A percentile compares a stretch with the other conserved stretches of the same genome.
phyloP scores from a whole-genome alignment of 257 asterid species.

The Solanum appendiculatum region DNA sequence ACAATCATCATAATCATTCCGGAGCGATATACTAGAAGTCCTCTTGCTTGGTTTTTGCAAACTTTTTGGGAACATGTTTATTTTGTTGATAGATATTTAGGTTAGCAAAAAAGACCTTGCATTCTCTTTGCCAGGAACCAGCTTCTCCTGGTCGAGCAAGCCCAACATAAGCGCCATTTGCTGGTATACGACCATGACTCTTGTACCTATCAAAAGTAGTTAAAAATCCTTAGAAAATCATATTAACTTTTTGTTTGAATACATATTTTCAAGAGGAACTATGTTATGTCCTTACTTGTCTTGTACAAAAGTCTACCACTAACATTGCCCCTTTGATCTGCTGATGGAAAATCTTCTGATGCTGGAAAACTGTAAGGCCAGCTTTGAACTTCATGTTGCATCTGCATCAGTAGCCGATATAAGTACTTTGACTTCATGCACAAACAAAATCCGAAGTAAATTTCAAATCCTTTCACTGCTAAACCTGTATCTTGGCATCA shows the following conservation, averaged over 20 bases:
- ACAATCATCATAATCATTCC: neutral
- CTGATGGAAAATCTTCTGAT: constrained; percentile 39
- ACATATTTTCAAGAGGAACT: neutral
- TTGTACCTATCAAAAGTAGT: constrained; percentile 17
- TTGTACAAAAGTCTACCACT: constrained; percentile 43
- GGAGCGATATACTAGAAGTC: neutral
- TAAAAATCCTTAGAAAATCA: neutral
- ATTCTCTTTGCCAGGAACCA: constrained; percentile 77
- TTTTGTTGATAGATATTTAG: neutral
- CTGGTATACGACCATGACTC: constrained; percentile 19
- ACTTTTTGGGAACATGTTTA: neutral
- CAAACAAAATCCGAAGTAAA: neutral
- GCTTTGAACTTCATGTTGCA: constrained; percentile 30
- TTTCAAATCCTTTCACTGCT: neutral
- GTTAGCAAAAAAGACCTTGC: constrained; percentile 27
- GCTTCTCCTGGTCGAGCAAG: constrained; percentile 52
- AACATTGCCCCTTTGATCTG: constrained; percentile 40
- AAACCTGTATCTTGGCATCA: constrained; percentile 60
- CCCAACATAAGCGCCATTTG: constrained; percentile 56
- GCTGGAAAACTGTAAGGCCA: constrained; percentile 66
- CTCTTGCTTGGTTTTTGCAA: neutral
- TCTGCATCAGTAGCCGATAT: neutral
- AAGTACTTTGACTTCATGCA: neutral
- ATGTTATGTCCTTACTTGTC: constrained; percentile 29
- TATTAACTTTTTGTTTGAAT: neutral